Evolutionary conservation across 441 rosid genomes (phyloP), one percentile per base, ranked within the genome.

Genomic region (Populus trichocarpa): DNA sequence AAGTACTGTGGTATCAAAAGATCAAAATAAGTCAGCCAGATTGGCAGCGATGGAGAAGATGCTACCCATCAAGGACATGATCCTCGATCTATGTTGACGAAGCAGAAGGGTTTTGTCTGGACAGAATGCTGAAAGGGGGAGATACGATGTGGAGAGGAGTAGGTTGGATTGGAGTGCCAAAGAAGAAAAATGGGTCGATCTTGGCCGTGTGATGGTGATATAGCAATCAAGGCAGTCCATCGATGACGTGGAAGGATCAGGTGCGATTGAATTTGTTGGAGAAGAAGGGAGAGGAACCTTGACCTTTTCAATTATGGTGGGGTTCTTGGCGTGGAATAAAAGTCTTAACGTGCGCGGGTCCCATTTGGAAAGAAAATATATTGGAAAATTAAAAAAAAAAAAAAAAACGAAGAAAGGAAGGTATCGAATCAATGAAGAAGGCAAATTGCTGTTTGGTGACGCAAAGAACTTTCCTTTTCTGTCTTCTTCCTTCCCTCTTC

Each of bases 281-380:
- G 68, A 61, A 67, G 46, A 50, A 40, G 22, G 28, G 32, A 13
- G 35, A 13, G 67, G 81, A 75, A 71, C 65, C 32, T 80, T 77
- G 83, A 83, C 83, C 67, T 76, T 69, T 64, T 13, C 16, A 59
- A 8, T 3, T 22, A 18, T 38, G 73, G 67, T 38, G 67, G 66
- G 57, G 71, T 46, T 75, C 70, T 42, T 77, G 71, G 64, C 78
- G 73, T 72, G 72, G 81, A 74, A 26, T 50, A 16, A 63, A 83
- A 75, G 79, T 50, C 16, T 6, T 42, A 12, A 28, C 76, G 73
- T 30, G n/a, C n/a, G 80, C 53, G 79, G 79, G 79, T 50, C 59
- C 8, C 74, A 35, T 33, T 8, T 9, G 23, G 23, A 33, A 32
- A 5, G 18, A 42, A 42, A 8, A 70, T 8, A 25, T 11, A 46